A percentile compares a stretch with the other conserved stretches of the same genome.
phyloP scores from a whole-genome alignment of 768 basidiomycete species.

The Trametes meyenii region DNA sequence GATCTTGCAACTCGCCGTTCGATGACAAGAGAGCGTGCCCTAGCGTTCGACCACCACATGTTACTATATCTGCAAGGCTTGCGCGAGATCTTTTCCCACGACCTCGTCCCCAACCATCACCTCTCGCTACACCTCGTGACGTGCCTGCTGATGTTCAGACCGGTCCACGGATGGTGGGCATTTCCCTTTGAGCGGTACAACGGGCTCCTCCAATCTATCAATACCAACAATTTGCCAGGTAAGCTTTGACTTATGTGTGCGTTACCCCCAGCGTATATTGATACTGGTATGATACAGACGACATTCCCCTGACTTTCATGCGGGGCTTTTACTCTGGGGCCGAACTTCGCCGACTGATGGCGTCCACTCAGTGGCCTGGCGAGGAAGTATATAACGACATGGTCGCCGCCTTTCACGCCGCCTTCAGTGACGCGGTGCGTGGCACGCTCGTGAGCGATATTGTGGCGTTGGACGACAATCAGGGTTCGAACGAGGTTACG shows the following conservation, averaged over 20 bases:
- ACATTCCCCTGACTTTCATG: slow-evolving; percentile 5
- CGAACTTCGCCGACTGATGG: slow-evolving; percentile 1
- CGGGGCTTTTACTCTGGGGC: slow-evolving; percentile 1
- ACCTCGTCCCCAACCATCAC: slow-evolving; percentile 37
- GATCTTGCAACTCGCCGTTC: neutral
- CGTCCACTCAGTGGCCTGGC: neutral
- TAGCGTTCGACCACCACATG: neutral
- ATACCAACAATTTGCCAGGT: slow-evolving; percentile 28
- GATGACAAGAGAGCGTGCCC: neutral
- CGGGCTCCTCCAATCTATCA: slow-evolving; percentile 28
- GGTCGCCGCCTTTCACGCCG: neutral
- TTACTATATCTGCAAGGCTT: neutral
- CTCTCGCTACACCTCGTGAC: slow-evolving; percentile 34
- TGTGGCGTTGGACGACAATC: neutral
- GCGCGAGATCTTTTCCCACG: neutral
- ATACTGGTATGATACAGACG: neutral
- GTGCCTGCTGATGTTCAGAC: slow-evolving; percentile 34
- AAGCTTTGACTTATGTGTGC: neutral
- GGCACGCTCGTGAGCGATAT: neutral
- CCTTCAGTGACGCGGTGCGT: neutral
- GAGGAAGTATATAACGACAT: neutral
- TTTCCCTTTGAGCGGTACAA: too few relatives aligned
- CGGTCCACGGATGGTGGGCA: slow-evolving; percentile 33
- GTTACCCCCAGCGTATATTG: neutral
- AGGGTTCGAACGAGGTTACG: neutral